Percentiles rank a stretch among this genome's conserved stretches.
phyloP scores from a whole-genome alignment of 2,329 filamentous ascomycete species.

The Bipolaris oryzae region DNA sequence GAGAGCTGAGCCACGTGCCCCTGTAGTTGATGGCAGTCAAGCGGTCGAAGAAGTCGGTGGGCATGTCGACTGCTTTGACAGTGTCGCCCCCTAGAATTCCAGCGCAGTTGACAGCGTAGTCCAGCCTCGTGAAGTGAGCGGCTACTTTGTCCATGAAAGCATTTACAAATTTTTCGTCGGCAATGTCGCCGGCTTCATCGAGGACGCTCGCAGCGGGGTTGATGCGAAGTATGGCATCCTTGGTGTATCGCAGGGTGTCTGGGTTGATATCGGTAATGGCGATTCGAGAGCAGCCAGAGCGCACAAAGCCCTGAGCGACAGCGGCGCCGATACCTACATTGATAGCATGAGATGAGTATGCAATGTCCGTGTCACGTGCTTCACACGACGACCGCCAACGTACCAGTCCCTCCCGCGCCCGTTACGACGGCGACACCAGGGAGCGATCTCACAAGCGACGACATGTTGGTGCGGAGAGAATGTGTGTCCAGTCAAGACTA shows the following conservation, averaged over 20 bases:
- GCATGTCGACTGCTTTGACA: slow-evolving; percentile 55
- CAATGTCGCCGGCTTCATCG: slow-evolving; percentile 55
- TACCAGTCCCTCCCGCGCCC: slow-evolving; percentile 45
- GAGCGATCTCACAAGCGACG: slow-evolving; percentile 23
- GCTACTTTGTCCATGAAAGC: slow-evolving; percentile 47
- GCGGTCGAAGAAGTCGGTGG: slow-evolving; percentile 57
- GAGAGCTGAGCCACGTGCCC: slow-evolving; percentile 63
- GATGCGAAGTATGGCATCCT: slow-evolving; percentile 27
- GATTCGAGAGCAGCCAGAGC: slow-evolving; percentile 57
- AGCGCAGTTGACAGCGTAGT: slow-evolving; percentile 64
- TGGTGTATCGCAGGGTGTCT: slow-evolving; percentile 46
- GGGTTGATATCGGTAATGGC: slow-evolving; percentile 61
- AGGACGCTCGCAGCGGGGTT: slow-evolving; percentile 39
- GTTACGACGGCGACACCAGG: slow-evolving; percentile 44
- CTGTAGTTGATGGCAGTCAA: slow-evolving; percentile 63
- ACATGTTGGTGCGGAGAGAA: slow-evolving; percentile 9
- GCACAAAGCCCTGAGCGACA: slow-evolving; percentile 57
- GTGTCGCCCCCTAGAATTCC: slow-evolving; percentile 56
- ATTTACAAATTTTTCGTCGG: slow-evolving; percentile 56
- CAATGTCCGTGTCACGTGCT: neutral
- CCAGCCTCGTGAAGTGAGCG: slow-evolving; percentile 54
- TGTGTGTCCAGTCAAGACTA: neutral
- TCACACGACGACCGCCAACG: neutral
- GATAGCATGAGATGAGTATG: neutral
- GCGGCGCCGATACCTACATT: slow-evolving; percentile 61